phyloP scores from a whole-genome alignment of 176 grass and related monocot genomes.

The Cenchrus americanus region DNA sequence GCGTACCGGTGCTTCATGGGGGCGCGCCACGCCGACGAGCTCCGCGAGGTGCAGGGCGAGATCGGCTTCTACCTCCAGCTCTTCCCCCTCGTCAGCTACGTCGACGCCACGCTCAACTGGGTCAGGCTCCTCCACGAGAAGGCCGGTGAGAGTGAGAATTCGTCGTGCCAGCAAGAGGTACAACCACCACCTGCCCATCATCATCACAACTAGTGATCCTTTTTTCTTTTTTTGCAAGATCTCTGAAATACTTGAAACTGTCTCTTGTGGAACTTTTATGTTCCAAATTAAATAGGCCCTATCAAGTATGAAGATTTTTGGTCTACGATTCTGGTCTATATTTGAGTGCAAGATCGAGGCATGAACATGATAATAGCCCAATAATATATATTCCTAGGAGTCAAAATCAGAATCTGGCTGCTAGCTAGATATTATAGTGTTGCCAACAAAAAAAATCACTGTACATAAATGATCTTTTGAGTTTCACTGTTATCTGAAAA shows the following conservation, averaged over 20 bases:
- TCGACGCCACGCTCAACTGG: conserved; percentile 59
- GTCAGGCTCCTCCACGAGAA: conserved; percentile 33
- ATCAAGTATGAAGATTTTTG: too few species aligned
- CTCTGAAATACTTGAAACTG: too few species aligned
- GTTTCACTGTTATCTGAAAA: not conserved
- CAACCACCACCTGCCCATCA: conserved; percentile 4
- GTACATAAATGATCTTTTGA: not conserved
- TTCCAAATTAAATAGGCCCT: too few species aligned
- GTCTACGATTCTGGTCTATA: too few species aligned
- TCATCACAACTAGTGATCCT: too few species aligned
- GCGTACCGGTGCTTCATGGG: conserved; percentile 65
- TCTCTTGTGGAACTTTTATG: too few species aligned
- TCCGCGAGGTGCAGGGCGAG: conserved; percentile 68
- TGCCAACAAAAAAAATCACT: not conserved
- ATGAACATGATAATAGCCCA: too few species aligned
- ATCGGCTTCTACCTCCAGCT: conserved; percentile 74
- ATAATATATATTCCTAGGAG: too few species aligned
- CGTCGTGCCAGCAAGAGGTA: conserved; percentile 50
- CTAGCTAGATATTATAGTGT: too few species aligned
- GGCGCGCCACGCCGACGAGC: conserved; percentile 63
- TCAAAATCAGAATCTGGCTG: too few species aligned
- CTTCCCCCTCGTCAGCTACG: conserved; percentile 74
- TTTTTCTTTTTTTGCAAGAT: too few species aligned
- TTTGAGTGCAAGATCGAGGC: too few species aligned
- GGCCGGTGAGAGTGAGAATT: not conserved